These are phyloP conservation scores for Blastomyces emzantsi DNA, from an alignment of 2,329 filamentous ascomycete species.

Conservation along the genomic window DNA sequence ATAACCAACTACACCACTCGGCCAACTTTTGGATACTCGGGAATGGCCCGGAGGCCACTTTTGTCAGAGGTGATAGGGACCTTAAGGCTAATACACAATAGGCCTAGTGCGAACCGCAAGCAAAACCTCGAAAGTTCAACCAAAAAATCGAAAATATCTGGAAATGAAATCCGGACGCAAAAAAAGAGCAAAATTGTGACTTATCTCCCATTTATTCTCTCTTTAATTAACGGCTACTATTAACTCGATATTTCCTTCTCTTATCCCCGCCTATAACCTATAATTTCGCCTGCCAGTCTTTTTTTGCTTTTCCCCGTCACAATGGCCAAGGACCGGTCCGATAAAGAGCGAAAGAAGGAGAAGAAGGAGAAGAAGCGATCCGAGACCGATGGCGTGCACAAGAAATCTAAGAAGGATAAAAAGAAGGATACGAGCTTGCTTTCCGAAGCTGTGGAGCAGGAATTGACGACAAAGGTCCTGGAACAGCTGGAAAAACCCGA, in stretches of 20 bases:
- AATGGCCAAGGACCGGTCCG: slow-evolving; percentile 40
- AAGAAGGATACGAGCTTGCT: slow-evolving; percentile 35
- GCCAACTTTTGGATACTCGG: neutral
- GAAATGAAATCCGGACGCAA: neutral
- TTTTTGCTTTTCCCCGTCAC: slow-evolving; percentile 15
- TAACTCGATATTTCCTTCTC: neutral
- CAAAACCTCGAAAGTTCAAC: neutral
- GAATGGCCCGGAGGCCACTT: neutral
- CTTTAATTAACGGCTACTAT: neutral
- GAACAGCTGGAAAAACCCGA: slow-evolving; percentile 27
- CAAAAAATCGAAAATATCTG: neutral
- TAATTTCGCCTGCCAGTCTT: neutral
- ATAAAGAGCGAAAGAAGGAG: slow-evolving; percentile 36
- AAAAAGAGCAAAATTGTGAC: neutral
- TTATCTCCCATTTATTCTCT: neutral
- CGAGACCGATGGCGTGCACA: slow-evolving; percentile 39
- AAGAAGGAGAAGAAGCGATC: slow-evolving; percentile 37
- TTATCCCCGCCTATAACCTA: neutral
- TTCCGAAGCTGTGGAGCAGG: slow-evolving; percentile 33
- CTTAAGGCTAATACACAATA: neutral
- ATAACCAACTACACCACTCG: slow-evolving; percentile 8
- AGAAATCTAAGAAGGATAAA: slow-evolving; percentile 41
- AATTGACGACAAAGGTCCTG: slow-evolving; percentile 30
- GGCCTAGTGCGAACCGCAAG: neutral
- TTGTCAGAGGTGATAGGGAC: neutral